These are phyloP conservation scores for Geum urbanum DNA, from an alignment of 306 rosid species.

Conservation along the genomic window DNA sequence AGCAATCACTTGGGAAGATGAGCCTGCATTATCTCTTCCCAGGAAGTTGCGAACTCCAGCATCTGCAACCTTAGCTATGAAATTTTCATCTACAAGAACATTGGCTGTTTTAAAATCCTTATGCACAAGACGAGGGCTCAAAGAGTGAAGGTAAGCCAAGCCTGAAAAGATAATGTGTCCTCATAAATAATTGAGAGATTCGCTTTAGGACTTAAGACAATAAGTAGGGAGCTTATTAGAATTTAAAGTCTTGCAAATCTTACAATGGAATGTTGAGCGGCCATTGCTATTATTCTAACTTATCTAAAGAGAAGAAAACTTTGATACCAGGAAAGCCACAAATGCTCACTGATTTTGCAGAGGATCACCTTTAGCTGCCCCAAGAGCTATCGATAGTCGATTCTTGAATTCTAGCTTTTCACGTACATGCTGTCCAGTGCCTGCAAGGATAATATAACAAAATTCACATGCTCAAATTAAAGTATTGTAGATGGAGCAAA, in stretches of 20 bases:
- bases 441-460: constrained; percentile 36
- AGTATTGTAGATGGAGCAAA: constrained; percentile 8
- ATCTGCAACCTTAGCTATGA: constrained; percentile 86
- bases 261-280: constrained; percentile 42
- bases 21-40: constrained; percentile 58
- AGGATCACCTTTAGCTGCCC: constrained; percentile 99
- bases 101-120: constrained; percentile 84
- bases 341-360: constrained; percentile 99
- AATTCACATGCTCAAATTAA: constrained; percentile 17
- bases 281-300: constrained; percentile 43
- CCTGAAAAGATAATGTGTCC: constrained; percentile 46
- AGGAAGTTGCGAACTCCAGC: constrained; percentile 75
- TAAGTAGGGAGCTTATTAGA: constrained; percentile 22
- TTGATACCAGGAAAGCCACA: constrained; percentile 93
- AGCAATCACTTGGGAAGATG: constrained; percentile 64
- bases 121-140: constrained; percentile 82
- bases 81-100: constrained; percentile 82
- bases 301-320: constrained; percentile 68
- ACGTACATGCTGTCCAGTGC: constrained; percentile 45
- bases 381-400: constrained; percentile 82
- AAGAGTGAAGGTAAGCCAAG: constrained; percentile 75
- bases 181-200: constrained; percentile 22
- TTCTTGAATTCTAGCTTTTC: constrained; percentile 88
- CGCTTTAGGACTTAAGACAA: constrained; percentile 23
- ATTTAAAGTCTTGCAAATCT: constrained; percentile 34